phyloP scores from a whole-genome alignment of 176 grass and related monocot species.

The Alloteropsis semialata region DNA sequence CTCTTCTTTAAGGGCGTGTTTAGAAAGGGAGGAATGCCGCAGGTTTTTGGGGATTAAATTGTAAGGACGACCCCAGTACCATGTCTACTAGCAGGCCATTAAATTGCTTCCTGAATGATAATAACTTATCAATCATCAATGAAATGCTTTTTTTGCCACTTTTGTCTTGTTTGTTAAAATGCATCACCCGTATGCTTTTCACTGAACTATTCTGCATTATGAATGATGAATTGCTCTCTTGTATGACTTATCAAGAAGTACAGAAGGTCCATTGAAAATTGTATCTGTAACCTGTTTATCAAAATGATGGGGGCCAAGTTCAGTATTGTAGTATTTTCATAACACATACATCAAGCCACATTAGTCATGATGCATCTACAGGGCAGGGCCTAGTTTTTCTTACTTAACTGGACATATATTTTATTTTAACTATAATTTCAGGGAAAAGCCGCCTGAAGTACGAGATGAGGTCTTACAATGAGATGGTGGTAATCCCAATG shows the following conservation, averaged over 20 bases:
- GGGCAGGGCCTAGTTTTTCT: neutral
- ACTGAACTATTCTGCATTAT: neutral
- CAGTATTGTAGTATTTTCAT: neutral
- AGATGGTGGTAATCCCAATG: conserved; percentile 85
- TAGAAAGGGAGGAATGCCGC: neutral
- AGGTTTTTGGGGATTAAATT: neutral
- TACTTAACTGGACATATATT: neutral
- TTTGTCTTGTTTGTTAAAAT: neutral
- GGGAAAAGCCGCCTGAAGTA: conserved; percentile 72
- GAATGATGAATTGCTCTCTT: neutral
- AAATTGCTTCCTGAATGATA: neutral
- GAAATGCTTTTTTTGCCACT: neutral
- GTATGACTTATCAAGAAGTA: neutral
- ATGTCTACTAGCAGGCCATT: neutral
- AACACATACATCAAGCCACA: neutral
- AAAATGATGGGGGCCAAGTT: neutral
- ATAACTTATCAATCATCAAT: neutral
- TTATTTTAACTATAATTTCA: conserved; percentile 29
- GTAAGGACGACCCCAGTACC: neutral
- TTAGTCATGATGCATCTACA: neutral
- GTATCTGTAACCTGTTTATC: neutral
- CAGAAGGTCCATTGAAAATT: neutral
- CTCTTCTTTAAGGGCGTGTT: neutral
- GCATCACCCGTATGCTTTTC: neutral
- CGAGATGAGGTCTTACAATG: conserved; percentile 79